Evolutionary conservation across 2,329 filamentous ascomycete species (phyloP).

Genomic region (Alternaria atra): DNA sequence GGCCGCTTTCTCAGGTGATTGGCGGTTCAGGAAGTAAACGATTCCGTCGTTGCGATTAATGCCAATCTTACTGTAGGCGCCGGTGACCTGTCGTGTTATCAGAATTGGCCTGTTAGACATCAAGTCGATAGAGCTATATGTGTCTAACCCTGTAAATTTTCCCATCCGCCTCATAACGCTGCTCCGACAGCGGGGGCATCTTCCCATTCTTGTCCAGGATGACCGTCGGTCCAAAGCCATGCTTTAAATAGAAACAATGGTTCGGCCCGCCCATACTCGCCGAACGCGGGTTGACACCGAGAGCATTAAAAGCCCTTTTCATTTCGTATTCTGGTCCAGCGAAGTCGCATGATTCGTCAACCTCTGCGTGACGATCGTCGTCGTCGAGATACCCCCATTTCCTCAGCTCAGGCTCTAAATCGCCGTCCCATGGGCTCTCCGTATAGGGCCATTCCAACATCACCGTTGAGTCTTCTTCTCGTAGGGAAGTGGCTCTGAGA

Average conservation of each 20-base stretch:
- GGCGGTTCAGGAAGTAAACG: constrained; percentile 13
- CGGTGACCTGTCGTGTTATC: constrained; percentile 7
- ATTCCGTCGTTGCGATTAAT: constrained; percentile 18
- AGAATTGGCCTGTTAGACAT: background rate
- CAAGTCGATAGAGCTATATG: background rate
- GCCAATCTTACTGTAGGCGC: constrained; percentile 10
- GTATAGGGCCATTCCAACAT: constrained; percentile 11
- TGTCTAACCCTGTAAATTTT: constrained; percentile 7
- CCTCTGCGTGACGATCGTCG: background rate
- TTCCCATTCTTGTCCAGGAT: background rate
- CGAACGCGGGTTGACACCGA: constrained; percentile 3
- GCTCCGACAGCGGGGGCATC: constrained; percentile 2
- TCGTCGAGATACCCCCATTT: constrained; percentile 18
- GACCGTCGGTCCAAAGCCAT: constrained; percentile 5
- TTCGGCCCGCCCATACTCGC: constrained; percentile 14
- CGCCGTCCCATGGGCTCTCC: constrained; percentile 13
- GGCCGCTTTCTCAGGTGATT: constrained; percentile 1
- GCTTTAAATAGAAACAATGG: constrained; percentile 11
- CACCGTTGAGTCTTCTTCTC: constrained; percentile 6
- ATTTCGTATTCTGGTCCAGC: constrained; percentile 7
- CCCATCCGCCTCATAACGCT: constrained; percentile 11
- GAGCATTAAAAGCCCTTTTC: constrained; percentile 2
- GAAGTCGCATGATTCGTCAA: constrained; percentile 12
- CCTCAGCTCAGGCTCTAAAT: constrained; percentile 11
- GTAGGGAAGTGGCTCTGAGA: constrained; percentile 10